Evolutionary conservation across 2,329 filamentous ascomycete genomes (phyloP).

Genomic region (Fonsecaea pugnacius): DNA sequence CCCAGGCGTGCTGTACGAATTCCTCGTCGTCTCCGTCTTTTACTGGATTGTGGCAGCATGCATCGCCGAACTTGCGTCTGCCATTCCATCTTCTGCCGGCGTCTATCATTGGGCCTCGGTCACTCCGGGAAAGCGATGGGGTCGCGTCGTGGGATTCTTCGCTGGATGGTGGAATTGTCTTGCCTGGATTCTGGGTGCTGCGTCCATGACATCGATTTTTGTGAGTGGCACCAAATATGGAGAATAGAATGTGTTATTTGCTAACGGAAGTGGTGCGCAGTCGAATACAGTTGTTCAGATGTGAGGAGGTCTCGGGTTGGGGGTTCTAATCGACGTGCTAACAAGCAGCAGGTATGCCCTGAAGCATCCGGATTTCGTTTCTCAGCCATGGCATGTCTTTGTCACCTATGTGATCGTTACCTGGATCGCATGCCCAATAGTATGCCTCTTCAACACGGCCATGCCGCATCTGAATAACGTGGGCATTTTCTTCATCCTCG

Average conservation of each 20-base stretch:
- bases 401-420: conserved; percentile 57
- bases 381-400: conserved; percentile 64
- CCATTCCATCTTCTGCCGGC: conserved; percentile 63
- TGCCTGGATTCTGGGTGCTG: conserved; percentile 66
- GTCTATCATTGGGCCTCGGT: conserved; percentile 68
- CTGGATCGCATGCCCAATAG: conserved; percentile 31
- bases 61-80: conserved; percentile 64
- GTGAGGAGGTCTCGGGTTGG: conserved; percentile 60
- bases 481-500: conserved; percentile 57
- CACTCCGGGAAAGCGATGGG: conserved; percentile 60
- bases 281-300: conserved; percentile 63
- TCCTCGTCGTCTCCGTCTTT: conserved; percentile 56
- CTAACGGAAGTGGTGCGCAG: background rate
- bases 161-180: conserved; percentile 53
- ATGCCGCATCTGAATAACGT: conserved; percentile 41
- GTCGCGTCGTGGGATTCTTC: conserved; percentile 56
- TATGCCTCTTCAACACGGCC: conserved; percentile 53
- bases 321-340: background rate
- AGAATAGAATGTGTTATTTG: background rate
- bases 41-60: conserved; percentile 65
- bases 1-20: conserved; percentile 68
- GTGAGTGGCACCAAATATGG: conserved; percentile 2
- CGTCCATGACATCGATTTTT: conserved; percentile 63
- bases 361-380: conserved; percentile 58
- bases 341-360: conserved; percentile 51